Conservation (phyloP, 192 early-diverging fungal genomes). For the Mortierella claussenii region DNA sequence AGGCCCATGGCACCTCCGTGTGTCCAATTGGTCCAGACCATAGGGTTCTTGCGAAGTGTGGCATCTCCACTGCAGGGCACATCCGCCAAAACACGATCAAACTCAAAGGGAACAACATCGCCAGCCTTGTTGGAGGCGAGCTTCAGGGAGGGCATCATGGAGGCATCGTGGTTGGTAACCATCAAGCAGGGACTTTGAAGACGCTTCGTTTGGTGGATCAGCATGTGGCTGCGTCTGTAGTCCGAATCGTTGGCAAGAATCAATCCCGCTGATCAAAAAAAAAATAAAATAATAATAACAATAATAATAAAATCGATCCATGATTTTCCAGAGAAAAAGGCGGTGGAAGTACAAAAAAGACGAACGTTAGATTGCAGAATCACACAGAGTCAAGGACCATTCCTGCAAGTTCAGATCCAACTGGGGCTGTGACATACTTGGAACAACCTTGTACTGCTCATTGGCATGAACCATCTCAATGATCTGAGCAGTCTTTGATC, state of each 20-base stretch:
- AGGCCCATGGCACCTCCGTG: slow-evolving; percentile 79
- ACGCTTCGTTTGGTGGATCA: slow-evolving; percentile 96
- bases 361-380: no score
- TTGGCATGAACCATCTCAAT: slow-evolving; percentile 82
- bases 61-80: slow-evolving; percentile 99
- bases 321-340: no score
- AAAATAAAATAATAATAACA: no score
- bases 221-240: slow-evolving; percentile 89
- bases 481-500: slow-evolving; percentile 97
- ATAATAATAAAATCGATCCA: no score
- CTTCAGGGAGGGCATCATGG: slow-evolving; percentile 50
- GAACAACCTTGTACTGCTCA: slow-evolving; percentile 61
- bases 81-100: slow-evolving; percentile 97
- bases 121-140: slow-evolving; percentile 41
- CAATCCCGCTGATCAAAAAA: slow-evolving; percentile 67
- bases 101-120: slow-evolving; percentile 71
- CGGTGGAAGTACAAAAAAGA: no score
- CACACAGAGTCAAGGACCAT: no score
- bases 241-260: slow-evolving; percentile 98
- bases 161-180: slow-evolving; percentile 96
- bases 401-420: no score
- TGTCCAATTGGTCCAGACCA: slow-evolving; percentile 92
- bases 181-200: slow-evolving; percentile 92
- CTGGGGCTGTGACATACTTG: slow-evolving; percentile 55
- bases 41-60: slow-evolving; percentile 94